Conservation (phyloP, 345 rosid genomes). For the Orychophragmus violaceus region DNA sequence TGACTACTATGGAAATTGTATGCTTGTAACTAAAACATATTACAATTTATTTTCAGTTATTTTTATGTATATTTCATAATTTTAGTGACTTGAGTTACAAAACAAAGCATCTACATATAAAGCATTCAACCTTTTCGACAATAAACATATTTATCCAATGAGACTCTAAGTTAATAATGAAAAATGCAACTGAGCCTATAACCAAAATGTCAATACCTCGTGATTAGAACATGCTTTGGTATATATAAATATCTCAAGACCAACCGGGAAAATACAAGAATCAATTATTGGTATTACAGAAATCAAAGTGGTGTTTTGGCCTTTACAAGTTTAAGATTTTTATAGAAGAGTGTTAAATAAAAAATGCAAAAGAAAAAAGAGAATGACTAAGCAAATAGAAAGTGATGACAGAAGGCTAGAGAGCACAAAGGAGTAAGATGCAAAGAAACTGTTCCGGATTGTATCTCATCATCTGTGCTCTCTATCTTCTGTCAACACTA, state of each 20-base stretch:
- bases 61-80: too few relatives aligned
- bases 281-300: background rate
- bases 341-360: background rate
- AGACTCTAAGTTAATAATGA: too few relatives aligned
- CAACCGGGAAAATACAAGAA: background rate
- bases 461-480: conserved; percentile 65
- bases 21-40: too few relatives aligned
- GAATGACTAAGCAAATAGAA: background rate
- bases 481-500: conserved; percentile 84
- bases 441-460: conserved; percentile 1
- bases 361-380: background rate
- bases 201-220: background rate
- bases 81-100: too few relatives aligned
- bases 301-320: background rate
- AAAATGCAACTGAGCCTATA: background rate
- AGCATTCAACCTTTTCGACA: too few relatives aligned
- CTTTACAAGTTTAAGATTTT: background rate
- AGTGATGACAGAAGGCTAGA: conserved; percentile 75
- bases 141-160: background rate
- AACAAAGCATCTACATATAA: too few relatives aligned
- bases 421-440: conserved; percentile 77
- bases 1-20: too few relatives aligned
- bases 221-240: background rate
- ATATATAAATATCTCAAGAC: background rate
- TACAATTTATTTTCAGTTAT: too few relatives aligned